Evolutionary conservation across 371 early-diverging fungal species (phyloP), one percentile per base, ranked within the genome.

Genomic region (Smittium mucronatum): DNA sequence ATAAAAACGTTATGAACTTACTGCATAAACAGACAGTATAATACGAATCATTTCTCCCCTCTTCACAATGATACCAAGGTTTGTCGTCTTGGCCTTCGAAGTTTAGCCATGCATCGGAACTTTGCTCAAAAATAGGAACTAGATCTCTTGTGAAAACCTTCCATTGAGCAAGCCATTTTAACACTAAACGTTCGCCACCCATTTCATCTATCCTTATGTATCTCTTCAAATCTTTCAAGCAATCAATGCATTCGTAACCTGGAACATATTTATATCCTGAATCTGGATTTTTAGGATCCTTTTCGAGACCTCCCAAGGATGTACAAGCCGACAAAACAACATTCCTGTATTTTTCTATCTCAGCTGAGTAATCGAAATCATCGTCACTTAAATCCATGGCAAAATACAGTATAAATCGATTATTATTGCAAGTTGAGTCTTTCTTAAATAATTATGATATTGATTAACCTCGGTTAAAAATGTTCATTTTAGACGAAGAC

Each of bases 231-330:
- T 90, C 91, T 72, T 86, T 81, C 36, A 90, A 78, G 69, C 89
- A 88, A 1, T 81, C 87, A 29, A 89, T 73, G 31, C 88, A 89
- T 78, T 93, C 93, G 71, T 89, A 89, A 59, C 92, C 92, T 73
- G 87, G 81, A 34, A 87, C 78, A 59, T 59, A 59, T 26, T n/a
- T 28, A 74, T 93, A 93, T 34, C 79, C 78, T 77, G 78, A 1
- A 71, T 34, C 1, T 66, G 29, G 28, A 34, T 36, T 1, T 25
- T 26, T 28, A 11, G 8, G 17, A 59, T 28, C 28, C 34, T 58
- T 61, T 67, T 57, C 61, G 25, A 28, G 47, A 25, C 63, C 69
- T 8, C 94, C 94, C 28, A 93, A 81, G 1, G 94, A 91, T 28
- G 87, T 78, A 75, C 92, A 91, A 25, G 90, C 86, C 28, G 88